Evolutionary conservation across 2,329 filamentous ascomycete species (phyloP).

Genomic region (Nemania sp.): DNA sequence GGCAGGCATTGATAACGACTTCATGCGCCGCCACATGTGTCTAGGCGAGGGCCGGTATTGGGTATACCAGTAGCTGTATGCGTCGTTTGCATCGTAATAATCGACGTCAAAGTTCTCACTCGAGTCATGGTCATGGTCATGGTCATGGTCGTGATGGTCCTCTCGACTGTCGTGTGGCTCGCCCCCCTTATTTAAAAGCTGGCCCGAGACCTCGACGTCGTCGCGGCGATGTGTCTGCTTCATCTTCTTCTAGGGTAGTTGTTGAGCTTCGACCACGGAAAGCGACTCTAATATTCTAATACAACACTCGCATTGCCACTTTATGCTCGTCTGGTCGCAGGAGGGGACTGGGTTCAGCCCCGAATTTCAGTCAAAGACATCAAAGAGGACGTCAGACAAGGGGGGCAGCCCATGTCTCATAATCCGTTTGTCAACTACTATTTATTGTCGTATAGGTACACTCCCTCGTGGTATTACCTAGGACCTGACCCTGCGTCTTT

Average conservation of each 20-base stretch:
- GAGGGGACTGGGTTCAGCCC: no score
- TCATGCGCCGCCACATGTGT: conserved; percentile 31
- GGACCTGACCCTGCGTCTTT: no score
- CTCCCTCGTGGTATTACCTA: no score
- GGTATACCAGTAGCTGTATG: conserved; percentile 26
- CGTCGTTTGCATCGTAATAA: conserved; percentile 25
- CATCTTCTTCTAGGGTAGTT: conserved; percentile 25
- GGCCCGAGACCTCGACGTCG: conserved; percentile 35
- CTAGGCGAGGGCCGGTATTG: conserved; percentile 17
- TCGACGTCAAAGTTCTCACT: conserved; percentile 33
- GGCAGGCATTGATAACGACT: conserved; percentile 28
- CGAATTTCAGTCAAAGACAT: no score
- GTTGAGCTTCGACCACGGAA: neutral
- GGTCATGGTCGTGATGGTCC: no score
- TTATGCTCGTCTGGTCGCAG: no score
- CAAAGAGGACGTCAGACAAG: no score
- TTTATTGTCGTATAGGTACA: no score
- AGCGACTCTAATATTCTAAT: neutral
- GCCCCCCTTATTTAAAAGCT: conserved; percentile 29
- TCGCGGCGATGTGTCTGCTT: conserved; percentile 24
- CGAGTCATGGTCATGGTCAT: no score
- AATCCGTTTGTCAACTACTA: no score
- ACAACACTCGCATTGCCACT: no score
- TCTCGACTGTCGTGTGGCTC: neutral
- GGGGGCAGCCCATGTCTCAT: no score